Conservation (phyloP, 2,329 filamentous ascomycete species). For the Monascus ruber region DNA sequence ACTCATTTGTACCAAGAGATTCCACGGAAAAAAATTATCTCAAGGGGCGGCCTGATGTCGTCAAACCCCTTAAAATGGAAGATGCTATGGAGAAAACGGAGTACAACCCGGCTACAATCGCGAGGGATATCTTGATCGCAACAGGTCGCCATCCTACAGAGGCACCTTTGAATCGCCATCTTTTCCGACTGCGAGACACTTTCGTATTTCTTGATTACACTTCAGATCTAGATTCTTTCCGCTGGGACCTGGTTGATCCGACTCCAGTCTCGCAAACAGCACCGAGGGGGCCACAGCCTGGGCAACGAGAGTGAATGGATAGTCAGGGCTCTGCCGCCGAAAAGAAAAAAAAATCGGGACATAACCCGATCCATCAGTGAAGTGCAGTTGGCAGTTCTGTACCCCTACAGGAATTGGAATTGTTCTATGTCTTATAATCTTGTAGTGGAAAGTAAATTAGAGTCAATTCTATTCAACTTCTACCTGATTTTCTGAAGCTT, state of each 20-base stretch:
- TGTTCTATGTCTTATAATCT: too few species aligned
- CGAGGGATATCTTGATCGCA: conserved; percentile 51
- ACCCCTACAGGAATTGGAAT: too few species aligned
- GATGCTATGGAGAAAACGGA: conserved; percentile 34
- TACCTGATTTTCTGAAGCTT: too few species aligned
- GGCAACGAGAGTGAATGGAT: too few species aligned
- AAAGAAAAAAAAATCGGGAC: conserved; percentile 20
- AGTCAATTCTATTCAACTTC: too few species aligned
- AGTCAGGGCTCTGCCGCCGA: too few species aligned
- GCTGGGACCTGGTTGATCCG: conserved; percentile 52
- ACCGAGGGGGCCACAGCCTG: too few species aligned
- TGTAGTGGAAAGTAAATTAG: too few species aligned
- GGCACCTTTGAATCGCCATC: conserved; percentile 47
- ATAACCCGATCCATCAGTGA: not conserved
- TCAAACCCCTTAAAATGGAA: conserved; percentile 31
- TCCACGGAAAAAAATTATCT: conserved; percentile 10
- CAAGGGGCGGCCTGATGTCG: conserved; percentile 24
- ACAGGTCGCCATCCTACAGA: conserved; percentile 51
- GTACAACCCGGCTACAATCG: conserved; percentile 53
- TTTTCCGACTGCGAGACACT: conserved; percentile 36
- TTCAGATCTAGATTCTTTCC: conserved; percentile 46
- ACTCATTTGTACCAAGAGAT: conserved; percentile 4
- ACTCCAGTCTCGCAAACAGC: conserved; percentile 15
- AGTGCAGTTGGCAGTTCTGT: not conserved
- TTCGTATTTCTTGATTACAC: conserved; percentile 33